Conservation (phyloP, 352 stramenopile species). For the Peronospora belbahrii region DNA sequence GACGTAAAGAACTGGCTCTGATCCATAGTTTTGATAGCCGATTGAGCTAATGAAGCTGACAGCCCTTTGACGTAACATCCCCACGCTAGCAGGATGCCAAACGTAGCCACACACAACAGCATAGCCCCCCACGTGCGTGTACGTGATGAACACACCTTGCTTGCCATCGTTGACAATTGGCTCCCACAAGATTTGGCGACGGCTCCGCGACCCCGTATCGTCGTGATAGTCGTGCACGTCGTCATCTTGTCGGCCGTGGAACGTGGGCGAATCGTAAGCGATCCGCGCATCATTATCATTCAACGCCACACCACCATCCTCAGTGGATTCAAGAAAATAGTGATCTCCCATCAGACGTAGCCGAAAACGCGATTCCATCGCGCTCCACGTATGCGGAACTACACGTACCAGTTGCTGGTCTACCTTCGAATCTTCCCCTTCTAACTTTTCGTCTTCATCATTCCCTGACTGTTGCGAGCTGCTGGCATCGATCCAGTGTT, state of each 20-base stretch:
- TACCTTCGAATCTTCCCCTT: background rate
- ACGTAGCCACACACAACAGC: slow-evolving; percentile 36
- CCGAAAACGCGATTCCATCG: slow-evolving; percentile 41
- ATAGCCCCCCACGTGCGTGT: slow-evolving; percentile 65
- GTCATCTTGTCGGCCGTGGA: slow-evolving; percentile 15
- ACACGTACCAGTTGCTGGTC: slow-evolving; percentile 24
- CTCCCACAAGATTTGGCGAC: slow-evolving; percentile 51
- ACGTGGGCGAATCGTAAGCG: slow-evolving; percentile 17
- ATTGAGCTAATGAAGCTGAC: slow-evolving; percentile 55
- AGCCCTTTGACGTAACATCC: slow-evolving; percentile 69
- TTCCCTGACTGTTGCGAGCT: background rate
- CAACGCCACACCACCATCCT: slow-evolving; percentile 17
- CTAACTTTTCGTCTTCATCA: background rate
- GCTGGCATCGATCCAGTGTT: slow-evolving; percentile 10
- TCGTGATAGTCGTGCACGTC: slow-evolving; percentile 25
- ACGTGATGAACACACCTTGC: slow-evolving; percentile 73
- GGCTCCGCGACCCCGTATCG: slow-evolving; percentile 11
- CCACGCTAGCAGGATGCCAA: slow-evolving; percentile 51
- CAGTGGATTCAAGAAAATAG: slow-evolving; percentile 53
- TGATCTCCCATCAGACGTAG: slow-evolving; percentile 46
- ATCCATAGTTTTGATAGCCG: slow-evolving; percentile 56
- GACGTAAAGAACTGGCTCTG: slow-evolving; percentile 54
- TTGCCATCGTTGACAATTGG: slow-evolving; percentile 69
- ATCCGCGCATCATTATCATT: slow-evolving; percentile 8
- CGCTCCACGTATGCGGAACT: slow-evolving; percentile 23